Base-by-base conservation (phyloP, 495 filamentous ascomycete genomes). In the Neurospora africana region DNA sequence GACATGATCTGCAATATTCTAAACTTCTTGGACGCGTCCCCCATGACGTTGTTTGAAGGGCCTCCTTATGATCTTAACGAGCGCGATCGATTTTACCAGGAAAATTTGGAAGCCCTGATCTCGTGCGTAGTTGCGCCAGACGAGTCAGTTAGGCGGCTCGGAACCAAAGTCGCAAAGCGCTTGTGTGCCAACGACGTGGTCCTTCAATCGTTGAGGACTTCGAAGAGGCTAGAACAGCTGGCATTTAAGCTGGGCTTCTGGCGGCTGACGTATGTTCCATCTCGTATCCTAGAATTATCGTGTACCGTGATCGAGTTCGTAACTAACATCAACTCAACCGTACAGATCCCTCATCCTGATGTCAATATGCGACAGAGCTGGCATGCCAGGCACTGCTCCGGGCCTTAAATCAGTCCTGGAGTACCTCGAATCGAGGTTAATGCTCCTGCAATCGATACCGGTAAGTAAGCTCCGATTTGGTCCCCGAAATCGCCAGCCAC, bases 1-100 rank as follows among this genome's bases (percentile, higher is more conserved):
- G 80, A 75, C 65, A 81, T 85, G 76, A 79, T 86, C 37, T 86
- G 83, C 76, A 84, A 82, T 70, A 86, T 87, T 35, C 78, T 89
- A 21, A 78, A 81, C 44, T 87, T 89, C 71, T 77, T 89, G 69
- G 83, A 86, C 68, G 84, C 84, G 21, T 84, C 83, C 8, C 86
- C 87, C 3, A 75, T 81, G 69, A 86, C 84, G 4, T 77, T 88
- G n/a, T 86, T 88, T 68, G 79, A 83, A 68, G 84, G 81, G 23
- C 76, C 79, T 23, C 80, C 83, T 43, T 72, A 61, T 13, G 77
- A 79, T 53, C 70, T 69, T 11, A 44, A 72, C 9, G 81, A 85
- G 19, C 82, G 80, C 69, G 80, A 82, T 36, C 74, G 72, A 17
- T 86, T 86, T 68, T 86, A 84, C 65, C 82, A 86, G 72, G 82